Evolutionary conservation across 106 monocot species (phyloP).

Genomic region (Dioscorea zingiberensis): DNA sequence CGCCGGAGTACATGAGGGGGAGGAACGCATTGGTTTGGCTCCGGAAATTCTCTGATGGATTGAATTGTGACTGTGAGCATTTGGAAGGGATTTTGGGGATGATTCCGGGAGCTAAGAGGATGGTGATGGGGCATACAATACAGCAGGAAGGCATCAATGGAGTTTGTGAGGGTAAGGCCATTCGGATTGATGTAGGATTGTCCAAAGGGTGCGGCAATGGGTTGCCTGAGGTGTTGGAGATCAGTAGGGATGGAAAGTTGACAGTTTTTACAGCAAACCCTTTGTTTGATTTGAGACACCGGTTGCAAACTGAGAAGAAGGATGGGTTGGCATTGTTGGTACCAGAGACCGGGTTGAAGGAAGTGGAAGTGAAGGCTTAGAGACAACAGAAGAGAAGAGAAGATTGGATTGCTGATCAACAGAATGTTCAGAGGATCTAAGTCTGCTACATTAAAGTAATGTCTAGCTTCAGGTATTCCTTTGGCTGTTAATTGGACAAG

Average conservation of each 20-base stretch:
- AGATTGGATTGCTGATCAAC: no score
- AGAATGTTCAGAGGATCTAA: no score
- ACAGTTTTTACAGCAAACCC: slow-evolving; percentile 44
- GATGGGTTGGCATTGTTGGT: slow-evolving; percentile 41
- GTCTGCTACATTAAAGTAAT: no score
- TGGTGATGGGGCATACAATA: slow-evolving; percentile 98
- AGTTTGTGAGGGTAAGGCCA: slow-evolving; percentile 57
- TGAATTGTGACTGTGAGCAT: slow-evolving; percentile 59
- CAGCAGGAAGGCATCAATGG: slow-evolving; percentile 77
- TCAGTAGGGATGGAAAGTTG: slow-evolving; percentile 35
- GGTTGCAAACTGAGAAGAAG: slow-evolving; percentile 10
- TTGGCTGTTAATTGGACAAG: no score
- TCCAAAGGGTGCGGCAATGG: slow-evolving; percentile 55
- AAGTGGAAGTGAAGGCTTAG: slow-evolving; percentile 36
- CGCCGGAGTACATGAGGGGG: slow-evolving; percentile 45
- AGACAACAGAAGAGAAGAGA: not conserved
- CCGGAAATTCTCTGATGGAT: slow-evolving; percentile 66
- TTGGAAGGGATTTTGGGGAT: slow-evolving; percentile 38
- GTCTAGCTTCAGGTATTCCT: no score
- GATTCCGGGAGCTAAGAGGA: slow-evolving; percentile 75
- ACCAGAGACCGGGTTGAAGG: slow-evolving; percentile 27
- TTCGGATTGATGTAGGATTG: slow-evolving; percentile 67
- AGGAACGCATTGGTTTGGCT: slow-evolving; percentile 75
- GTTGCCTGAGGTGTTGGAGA: slow-evolving; percentile 73
- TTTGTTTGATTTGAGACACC: slow-evolving; percentile 8